Percentiles rank a stretch among this genome's conserved stretches.
Evolutionary conservation across 768 basidiomycete species (phyloP).

Genomic region (Paxillus involutus): DNA sequence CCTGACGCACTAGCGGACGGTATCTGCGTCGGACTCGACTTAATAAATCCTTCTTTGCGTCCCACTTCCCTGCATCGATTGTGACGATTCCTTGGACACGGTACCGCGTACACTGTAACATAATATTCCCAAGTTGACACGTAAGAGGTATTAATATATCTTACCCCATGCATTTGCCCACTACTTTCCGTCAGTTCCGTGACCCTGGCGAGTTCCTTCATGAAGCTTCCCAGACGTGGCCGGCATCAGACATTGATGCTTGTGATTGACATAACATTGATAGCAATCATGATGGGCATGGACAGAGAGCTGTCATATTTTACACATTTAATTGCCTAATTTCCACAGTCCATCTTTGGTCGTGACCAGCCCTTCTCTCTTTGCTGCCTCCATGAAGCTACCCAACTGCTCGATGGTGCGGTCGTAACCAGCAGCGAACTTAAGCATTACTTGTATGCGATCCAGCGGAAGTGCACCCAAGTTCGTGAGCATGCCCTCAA

Average conservation of each 20-base stretch:
- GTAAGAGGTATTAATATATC: neutral
- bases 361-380: constrained; percentile 72
- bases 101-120: neutral
- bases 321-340: constrained; percentile 28
- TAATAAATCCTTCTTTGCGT: constrained; percentile 5
- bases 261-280: too few species aligned
- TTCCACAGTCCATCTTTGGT: constrained; percentile 74
- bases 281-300: too few species aligned
- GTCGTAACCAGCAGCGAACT: constrained; percentile 81
- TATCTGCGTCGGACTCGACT: constrained; percentile 36
- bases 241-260: too few species aligned
- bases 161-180: neutral
- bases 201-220: too few species aligned
- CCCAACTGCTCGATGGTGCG: constrained; percentile 76
- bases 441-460: constrained; percentile 88
- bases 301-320: too few species aligned
- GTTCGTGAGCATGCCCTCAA: constrained; percentile 91
- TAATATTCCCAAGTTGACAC: neutral
- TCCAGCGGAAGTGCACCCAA: constrained; percentile 73
- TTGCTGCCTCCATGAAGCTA: constrained; percentile 78
- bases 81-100: neutral
- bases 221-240: too few species aligned
- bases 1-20: constrained; percentile 39
- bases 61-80: neutral
- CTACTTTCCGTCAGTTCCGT: too few species aligned